Evolutionary conservation across 805 yeast genomes (phyloP).

Genomic region (Cyberlindnera mrakii): DNA sequence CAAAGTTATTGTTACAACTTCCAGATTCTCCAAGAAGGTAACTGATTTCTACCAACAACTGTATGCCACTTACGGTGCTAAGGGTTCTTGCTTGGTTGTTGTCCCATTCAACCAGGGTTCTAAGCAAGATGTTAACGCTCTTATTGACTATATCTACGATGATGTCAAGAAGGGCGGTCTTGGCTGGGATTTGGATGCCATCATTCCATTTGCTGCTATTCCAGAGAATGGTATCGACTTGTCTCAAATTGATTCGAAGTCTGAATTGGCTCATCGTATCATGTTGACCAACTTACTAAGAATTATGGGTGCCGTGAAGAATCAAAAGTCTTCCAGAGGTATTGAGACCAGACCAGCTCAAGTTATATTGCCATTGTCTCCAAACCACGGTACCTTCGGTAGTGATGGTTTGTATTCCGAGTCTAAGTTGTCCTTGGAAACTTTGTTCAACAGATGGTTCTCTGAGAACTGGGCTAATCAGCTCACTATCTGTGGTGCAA

Average conservation of each 20-base stretch:
- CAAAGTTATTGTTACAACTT: constrained; percentile 91
- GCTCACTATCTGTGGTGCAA: constrained; percentile 95
- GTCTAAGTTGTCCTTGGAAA: constrained; percentile 91
- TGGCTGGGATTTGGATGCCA: constrained; percentile 96
- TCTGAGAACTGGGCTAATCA: constrained; percentile 95
- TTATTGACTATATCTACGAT: constrained; percentile 79
- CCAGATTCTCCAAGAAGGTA: constrained; percentile 87
- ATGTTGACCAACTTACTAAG: constrained; percentile 95
- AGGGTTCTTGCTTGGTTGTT: constrained; percentile 87
- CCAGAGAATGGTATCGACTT: constrained; percentile 98
- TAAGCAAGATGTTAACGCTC: constrained; percentile 83
- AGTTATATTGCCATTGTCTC: constrained; percentile 92
- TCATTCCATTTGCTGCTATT: constrained; percentile 97
- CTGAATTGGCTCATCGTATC: constrained; percentile 97
- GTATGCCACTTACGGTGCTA: constrained; percentile 88
- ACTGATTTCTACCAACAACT: constrained; percentile 94
- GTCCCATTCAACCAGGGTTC: constrained; percentile 99
- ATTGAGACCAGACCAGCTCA: constrained; percentile 97
- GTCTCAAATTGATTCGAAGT: constrained; percentile 86
- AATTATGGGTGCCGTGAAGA: constrained; percentile 84
- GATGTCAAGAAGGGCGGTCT: constrained; percentile 82
- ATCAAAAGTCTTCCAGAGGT: constrained; percentile 68
- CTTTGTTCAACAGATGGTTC: constrained; percentile 97
- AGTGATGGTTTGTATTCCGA: constrained; percentile 98
- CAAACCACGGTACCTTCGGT: constrained; percentile 99